Percentiles rank a stretch among this genome's conserved stretches.
Evolutionary conservation across 257 asterid species (phyloP).

Genomic region (Gentiana macrophylla): DNA sequence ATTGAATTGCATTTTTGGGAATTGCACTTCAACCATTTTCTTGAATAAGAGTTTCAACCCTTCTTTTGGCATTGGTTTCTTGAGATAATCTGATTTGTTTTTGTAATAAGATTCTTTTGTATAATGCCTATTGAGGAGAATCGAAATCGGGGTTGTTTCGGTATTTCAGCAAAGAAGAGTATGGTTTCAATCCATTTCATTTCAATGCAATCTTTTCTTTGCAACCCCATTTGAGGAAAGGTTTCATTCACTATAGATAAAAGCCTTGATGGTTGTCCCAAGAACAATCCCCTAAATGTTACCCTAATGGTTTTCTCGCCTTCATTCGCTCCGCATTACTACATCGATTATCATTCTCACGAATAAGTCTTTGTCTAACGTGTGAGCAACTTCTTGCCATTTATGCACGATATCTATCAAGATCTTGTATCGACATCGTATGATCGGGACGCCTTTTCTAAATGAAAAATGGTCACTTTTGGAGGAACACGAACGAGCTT

Average conservation of each 20-base stretch:
- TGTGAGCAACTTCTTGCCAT: conserved; percentile 3
- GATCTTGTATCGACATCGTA: neutral
- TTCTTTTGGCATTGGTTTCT: conserved; percentile 3
- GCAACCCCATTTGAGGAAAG: conserved; percentile 5
- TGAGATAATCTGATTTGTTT: conserved; percentile 5
- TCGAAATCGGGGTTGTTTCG: neutral
- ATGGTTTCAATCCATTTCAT: conserved; percentile 11
- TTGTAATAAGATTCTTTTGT: neutral
- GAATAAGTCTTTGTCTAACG: conserved; percentile 5
- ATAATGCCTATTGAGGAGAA: conserved; percentile 5
- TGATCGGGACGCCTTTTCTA: neutral
- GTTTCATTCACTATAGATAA: conserved; percentile 2
- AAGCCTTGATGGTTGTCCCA: neutral
- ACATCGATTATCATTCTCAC: conserved; percentile 2
- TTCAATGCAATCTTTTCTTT: conserved; percentile 5
- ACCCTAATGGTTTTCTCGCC: conserved; percentile 4
- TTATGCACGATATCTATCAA: neutral
- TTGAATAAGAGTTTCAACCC: conserved; percentile 7
- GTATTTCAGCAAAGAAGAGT: neutral
- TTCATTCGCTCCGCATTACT: neutral
- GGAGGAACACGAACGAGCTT: conserved; percentile 7
- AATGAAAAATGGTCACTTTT: conserved; percentile 10
- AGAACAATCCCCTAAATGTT: conserved; percentile 1
- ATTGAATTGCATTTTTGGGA: conserved; percentile 24
- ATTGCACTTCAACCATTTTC: conserved; percentile 12